phyloP scores from a whole-genome alignment of 2,329 filamentous ascomycete genomes.

The Zalaria sp. region DNA sequence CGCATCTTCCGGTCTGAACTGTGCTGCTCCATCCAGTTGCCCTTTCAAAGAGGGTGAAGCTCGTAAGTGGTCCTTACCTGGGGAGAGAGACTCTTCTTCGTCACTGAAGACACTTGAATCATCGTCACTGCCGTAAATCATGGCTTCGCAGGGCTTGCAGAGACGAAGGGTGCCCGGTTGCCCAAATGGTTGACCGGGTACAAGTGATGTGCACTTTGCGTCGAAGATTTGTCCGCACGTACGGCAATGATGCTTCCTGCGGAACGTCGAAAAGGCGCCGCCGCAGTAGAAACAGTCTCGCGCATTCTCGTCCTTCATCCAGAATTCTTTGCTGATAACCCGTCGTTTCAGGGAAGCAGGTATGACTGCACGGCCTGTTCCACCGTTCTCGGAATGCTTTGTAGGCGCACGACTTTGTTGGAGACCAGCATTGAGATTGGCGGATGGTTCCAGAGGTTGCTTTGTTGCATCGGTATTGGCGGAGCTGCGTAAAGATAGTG shows the following conservation, averaged over 20 bases:
- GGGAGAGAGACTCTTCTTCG: constrained; percentile 33
- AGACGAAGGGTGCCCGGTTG: constrained; percentile 74
- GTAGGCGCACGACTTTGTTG: constrained; percentile 1
- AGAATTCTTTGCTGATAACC: constrained; percentile 87
- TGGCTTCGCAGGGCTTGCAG: constrained; percentile 81
- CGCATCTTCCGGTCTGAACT: constrained; percentile 5
- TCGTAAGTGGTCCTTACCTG: background rate
- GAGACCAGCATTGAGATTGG: constrained; percentile 6
- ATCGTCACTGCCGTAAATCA: constrained; percentile 83
- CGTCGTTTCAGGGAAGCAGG: constrained; percentile 62
- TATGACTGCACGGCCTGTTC: constrained; percentile 11
- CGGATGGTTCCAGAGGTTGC: constrained; percentile 2
- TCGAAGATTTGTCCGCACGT: constrained; percentile 98
- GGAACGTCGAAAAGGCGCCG: constrained; percentile 80
- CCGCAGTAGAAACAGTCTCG: constrained; percentile 94
- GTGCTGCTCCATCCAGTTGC: background rate
- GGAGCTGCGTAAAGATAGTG: constrained; percentile 2
- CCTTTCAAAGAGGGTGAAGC: constrained; percentile 30
- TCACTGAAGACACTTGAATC: constrained; percentile 85
- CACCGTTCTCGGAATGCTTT: background rate
- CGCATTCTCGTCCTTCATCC: constrained; percentile 98
- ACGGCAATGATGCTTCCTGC: constrained; percentile 91
- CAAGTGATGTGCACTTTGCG: constrained; percentile 85
- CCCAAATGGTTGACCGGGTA: constrained; percentile 75
- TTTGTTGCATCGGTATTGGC: constrained; percentile 1